A percentile compares a stretch with the other conserved stretches of the same genome.
These are phyloP conservation scores for Collybia mongolica DNA, from an alignment of 768 basidiomycete species.

Conservation along the genomic window DNA sequence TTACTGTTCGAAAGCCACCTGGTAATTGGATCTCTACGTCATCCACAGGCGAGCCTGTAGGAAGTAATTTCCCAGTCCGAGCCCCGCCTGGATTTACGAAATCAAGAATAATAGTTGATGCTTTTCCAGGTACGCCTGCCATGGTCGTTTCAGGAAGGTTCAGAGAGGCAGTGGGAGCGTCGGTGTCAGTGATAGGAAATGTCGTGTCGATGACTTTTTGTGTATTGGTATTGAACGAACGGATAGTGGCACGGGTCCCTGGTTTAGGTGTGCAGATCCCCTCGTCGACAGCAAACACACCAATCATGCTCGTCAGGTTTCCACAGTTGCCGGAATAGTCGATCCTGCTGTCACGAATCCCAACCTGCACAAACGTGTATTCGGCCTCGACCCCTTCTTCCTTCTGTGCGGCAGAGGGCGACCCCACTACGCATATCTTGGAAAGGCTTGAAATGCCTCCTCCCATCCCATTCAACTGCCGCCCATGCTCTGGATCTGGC, in stretches of 20 bases:
- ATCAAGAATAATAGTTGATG: conserved; percentile 64
- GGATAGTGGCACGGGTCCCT: conserved; percentile 40
- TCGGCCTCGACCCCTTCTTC: conserved; percentile 54
- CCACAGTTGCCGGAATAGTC: conserved; percentile 79
- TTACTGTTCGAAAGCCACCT: conserved; percentile 20
- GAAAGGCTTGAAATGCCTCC: conserved; percentile 75
- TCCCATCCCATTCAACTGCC: conserved; percentile 82
- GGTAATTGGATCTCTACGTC: conserved; percentile 30
- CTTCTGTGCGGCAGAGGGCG: conserved; percentile 40
- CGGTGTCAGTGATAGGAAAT: conserved; percentile 47
- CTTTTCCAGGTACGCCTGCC: conserved; percentile 68
- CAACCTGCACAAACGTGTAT: conserved; percentile 70
- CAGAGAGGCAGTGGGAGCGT: conserved; percentile 34
- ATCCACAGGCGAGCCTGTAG: conserved; percentile 53
- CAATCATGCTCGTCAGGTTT: conserved; percentile 72
- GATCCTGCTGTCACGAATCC: conserved; percentile 54
- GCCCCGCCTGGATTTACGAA: conserved; percentile 69
- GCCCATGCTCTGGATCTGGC: conserved; percentile 63
- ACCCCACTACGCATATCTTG: conserved; percentile 67
- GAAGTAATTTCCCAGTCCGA: conserved; percentile 68
- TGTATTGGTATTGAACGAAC: conserved; percentile 73
- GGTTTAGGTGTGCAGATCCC: conserved; percentile 40
- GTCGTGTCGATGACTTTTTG: conserved; percentile 67
- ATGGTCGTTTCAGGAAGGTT: conserved; percentile 50
- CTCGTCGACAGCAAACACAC: conserved; percentile 70